Percentiles rank a stretch among this genome's conserved stretches.
These are phyloP conservation scores for Luffa aegyptiaca DNA, from an alignment of 306 rosid species.

Conservation along the genomic window DNA sequence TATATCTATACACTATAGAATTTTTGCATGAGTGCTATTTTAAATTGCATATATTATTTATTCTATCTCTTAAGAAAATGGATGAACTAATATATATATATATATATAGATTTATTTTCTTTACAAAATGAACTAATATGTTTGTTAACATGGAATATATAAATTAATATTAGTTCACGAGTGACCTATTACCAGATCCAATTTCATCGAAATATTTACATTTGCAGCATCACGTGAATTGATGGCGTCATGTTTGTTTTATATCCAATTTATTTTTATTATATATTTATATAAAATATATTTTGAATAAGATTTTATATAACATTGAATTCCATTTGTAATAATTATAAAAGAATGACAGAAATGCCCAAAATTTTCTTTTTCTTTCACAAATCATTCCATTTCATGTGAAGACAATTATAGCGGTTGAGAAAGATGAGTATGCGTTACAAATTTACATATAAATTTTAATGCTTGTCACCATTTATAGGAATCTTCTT, in stretches of 20 bases:
- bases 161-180: neutral
- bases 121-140: no score
- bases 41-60: no score
- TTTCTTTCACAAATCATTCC: neutral
- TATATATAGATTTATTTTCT: no score
- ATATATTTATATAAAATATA: neutral
- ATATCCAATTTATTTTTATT: neutral
- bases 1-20: no score
- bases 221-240: neutral
- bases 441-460: neutral
- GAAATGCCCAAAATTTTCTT: neutral
- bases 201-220: neutral
- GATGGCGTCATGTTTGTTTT: neutral
- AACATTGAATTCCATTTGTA: neutral
- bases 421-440: neutral
- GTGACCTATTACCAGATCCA: constrained; percentile 5
- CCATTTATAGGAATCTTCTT: neutral
- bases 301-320: neutral
- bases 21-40: no score
- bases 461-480: neutral
- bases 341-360: neutral
- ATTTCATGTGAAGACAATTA: neutral
- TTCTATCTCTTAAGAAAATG: no score
- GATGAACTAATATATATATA: no score
- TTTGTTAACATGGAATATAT: no score